A percentile compares a stretch with the other conserved stretches of the same genome.
Evolutionary conservation across 805 yeast genomes (phyloP).

Genomic region (Ogataea degrootiae): DNA sequence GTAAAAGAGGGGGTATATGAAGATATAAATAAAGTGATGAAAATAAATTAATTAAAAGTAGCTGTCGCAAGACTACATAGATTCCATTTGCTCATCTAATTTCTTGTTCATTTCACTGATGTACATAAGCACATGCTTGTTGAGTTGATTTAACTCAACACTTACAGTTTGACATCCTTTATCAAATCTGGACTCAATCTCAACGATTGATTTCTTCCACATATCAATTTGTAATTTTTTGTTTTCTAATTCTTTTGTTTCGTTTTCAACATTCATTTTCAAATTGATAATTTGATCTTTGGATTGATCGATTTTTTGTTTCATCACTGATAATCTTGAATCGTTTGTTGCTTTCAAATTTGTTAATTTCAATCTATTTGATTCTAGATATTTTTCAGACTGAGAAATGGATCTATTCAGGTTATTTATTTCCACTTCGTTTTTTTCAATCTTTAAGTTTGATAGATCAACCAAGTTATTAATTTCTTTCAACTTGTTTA

Average conservation of each 20-base stretch:
- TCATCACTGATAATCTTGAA: conserved; percentile 39
- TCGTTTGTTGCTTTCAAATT: conserved; percentile 40
- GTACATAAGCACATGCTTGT: conserved; percentile 51
- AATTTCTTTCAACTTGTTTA: conserved; percentile 35
- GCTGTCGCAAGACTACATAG: not conserved
- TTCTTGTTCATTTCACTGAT: conserved; percentile 44
- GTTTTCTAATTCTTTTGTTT: conserved; percentile 44
- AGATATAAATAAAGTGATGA: not conserved
- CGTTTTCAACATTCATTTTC: conserved; percentile 42
- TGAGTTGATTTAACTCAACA: conserved; percentile 49
- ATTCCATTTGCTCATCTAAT: conserved; percentile 6
- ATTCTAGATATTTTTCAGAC: conserved; percentile 44
- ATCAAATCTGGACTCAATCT: conserved; percentile 37
- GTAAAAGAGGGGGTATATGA: conserved; percentile 8
- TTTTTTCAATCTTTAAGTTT: conserved; percentile 32
- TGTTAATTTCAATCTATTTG: conserved; percentile 42
- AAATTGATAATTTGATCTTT: conserved; percentile 43
- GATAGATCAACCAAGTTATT: conserved; percentile 23
- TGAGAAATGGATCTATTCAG: conserved; percentile 40
- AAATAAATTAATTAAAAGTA: not conserved
- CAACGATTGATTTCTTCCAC: conserved; percentile 26
- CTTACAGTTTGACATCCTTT: conserved; percentile 49
- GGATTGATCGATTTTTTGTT: conserved; percentile 39
- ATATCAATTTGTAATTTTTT: conserved; percentile 37
- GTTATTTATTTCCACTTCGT: conserved; percentile 39